Percentiles rank a stretch among this genome's conserved stretches.
phyloP scores from a whole-genome alignment of 2,329 filamentous ascomycete genomes.

The Cladobotryum mycophilum region DNA sequence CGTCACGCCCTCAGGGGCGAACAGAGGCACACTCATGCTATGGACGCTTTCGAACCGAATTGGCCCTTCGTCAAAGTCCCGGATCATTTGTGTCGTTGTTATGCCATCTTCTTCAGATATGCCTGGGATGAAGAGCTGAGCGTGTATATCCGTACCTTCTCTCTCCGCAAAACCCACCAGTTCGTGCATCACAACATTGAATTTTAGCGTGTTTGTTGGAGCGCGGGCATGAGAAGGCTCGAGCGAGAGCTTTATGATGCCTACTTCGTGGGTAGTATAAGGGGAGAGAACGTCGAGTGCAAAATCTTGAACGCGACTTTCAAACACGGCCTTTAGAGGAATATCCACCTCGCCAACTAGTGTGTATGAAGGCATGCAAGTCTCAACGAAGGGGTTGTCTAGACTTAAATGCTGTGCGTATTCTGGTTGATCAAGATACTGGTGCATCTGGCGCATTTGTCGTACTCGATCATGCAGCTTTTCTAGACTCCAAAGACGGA shows the following conservation, averaged over 20 bases:
- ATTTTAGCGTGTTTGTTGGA: constrained; percentile 87
- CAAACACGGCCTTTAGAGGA: constrained; percentile 85
- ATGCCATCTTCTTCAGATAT: constrained; percentile 85
- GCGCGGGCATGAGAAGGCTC: constrained; percentile 92
- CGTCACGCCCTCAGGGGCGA: constrained; percentile 61
- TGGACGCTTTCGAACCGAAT: constrained; percentile 96
- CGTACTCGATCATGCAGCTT: constrained; percentile 84
- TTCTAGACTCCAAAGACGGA: constrained; percentile 90
- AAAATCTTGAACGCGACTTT: constrained; percentile 91
- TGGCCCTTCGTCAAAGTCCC: constrained; percentile 85
- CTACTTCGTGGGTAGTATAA: constrained; percentile 84
- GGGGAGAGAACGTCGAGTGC: constrained; percentile 84
- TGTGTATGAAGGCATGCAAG: constrained; percentile 86
- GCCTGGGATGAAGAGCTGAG: constrained; percentile 91
- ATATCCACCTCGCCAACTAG: constrained; percentile 90
- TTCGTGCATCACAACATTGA: constrained; percentile 98
- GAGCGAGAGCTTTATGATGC: constrained; percentile 82
- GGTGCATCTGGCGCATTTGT: constrained; percentile 93
- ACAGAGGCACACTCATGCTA: constrained; percentile 88
- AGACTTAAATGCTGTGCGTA: constrained; percentile 89
- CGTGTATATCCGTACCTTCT: constrained; percentile 92
- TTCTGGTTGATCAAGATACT: constrained; percentile 92
- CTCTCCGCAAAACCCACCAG: constrained; percentile 90
- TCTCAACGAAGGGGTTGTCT: constrained; percentile 87
- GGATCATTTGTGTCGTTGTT: constrained; percentile 92